These are phyloP conservation scores for Alopecurus myosuroides DNA, from an alignment of 176 grass and related monocot genomes.

Conservation along the genomic window DNA sequence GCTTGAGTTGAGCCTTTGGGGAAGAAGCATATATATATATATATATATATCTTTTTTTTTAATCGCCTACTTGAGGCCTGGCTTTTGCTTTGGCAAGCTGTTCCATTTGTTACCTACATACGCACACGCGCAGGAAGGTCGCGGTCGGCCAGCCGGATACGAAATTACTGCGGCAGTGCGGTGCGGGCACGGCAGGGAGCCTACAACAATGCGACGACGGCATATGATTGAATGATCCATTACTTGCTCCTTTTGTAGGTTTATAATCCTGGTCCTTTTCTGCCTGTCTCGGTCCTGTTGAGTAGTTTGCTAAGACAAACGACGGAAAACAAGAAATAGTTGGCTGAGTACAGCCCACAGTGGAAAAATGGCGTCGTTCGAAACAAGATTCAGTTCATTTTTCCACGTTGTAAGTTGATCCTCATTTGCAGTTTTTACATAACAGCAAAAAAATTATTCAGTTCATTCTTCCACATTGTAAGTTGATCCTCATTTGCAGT, in stretches of 20 bases:
- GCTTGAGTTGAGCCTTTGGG: not conserved
- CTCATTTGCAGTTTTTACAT: not conserved
- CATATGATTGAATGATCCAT: not conserved
- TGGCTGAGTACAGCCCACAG: not conserved
- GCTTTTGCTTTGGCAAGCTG: not conserved
- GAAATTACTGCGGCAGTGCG: not conserved
- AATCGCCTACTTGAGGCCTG: too few relatives aligned
- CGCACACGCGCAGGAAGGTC: not conserved
- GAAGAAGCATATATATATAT: too few relatives aligned
- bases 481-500: not conserved
- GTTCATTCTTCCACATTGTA: not conserved
- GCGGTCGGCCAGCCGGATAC: not conserved
- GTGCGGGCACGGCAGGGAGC: too few relatives aligned
- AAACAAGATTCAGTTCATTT: not conserved
- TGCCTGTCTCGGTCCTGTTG: not conserved
- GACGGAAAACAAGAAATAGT: not conserved
- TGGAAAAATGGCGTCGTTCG: not conserved
- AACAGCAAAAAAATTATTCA: too few relatives aligned
- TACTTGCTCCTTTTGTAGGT: not conserved
- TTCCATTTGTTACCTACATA: slow-evolving; percentile 14
- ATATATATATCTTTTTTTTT: too few relatives aligned
- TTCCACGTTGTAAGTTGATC: not conserved
- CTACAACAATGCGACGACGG: not conserved
- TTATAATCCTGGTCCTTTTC: not conserved
- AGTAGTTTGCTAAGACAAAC: not conserved